Base-by-base conservation (phyloP, 1,139 yeast genomes). In the Arxiozyma slooffiae region DNA sequence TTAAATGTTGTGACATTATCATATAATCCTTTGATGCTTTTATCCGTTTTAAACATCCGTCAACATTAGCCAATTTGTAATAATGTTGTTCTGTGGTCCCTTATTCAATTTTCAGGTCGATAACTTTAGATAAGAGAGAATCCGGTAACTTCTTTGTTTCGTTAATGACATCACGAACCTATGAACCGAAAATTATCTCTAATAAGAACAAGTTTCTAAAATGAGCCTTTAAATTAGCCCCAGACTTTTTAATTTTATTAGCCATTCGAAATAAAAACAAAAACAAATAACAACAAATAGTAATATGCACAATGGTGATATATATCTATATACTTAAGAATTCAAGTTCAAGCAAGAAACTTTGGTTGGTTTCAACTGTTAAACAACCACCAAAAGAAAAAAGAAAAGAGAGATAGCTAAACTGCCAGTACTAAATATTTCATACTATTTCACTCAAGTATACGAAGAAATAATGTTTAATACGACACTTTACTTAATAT, bases 31-130 rank as follows among this genome's bases (percentile, higher is more conserved):
- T 62, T 0, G 95, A 94, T 23, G 75, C 70, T 53, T 79, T 79
- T 48, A 89, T 61, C 24, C 89, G 72, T 52, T 80, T 81, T 42
- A 84, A 68, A 39, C 85, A 78, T 52, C 78, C 75, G 50, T 77
- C 76, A 36, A 84, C 74, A 40, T 76, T 71, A 62, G 89, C 96
- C 38, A 83, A 71, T 52, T 77, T 77, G 64, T 85, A 82, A 60
- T 74, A 83, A 58, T 85, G 95, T 65, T 89, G 97, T 58, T 83
- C 83, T 1, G 97, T 85, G 41, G 78, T 75, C 64, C 90, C 97
- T 62, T 85, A 95, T 63, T 87, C 94, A 2, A 80, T 70, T 52
- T 82, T 77, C 34, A 87, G 74, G 42, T 76, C 76, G 43, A 89
- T 69, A 0, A 90, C 80, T 57, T 80, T 82, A 17, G 20, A 21